A percentile compares a stretch with the other conserved stretches of the same genome.
These are phyloP conservation scores for Trichoderma sp. DNA, from an alignment of 2,329 filamentous ascomycete species.

Conservation along the genomic window DNA sequence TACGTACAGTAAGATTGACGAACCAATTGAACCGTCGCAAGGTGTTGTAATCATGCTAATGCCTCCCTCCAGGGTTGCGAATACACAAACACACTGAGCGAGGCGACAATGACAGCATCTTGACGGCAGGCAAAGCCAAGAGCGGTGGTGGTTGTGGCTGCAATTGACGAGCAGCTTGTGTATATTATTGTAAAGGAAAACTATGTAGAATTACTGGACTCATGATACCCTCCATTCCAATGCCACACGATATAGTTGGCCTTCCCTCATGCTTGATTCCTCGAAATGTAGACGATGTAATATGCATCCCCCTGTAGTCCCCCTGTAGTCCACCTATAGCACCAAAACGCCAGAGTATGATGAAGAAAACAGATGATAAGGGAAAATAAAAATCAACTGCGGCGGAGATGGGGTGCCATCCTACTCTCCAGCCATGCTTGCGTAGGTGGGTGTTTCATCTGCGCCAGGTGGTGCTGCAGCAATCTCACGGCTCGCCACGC, in stretches of 20 bases:
- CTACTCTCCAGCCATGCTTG: slow-evolving; percentile 77
- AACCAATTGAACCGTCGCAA: background rate
- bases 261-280: background rate
- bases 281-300: background rate
- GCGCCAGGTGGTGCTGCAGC: slow-evolving; percentile 72
- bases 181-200: slow-evolving; percentile 13
- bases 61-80: slow-evolving; percentile 59
- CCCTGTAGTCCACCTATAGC: slow-evolving; percentile 26
- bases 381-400: background rate
- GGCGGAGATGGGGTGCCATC: no score
- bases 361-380: background rate
- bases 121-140: slow-evolving; percentile 49
- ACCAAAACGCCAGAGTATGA: slow-evolving; percentile 28
- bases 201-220: slow-evolving; percentile 16
- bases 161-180: slow-evolving; percentile 24
- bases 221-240: slow-evolving; percentile 25
- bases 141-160: slow-evolving; percentile 33
- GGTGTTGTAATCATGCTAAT: background rate
- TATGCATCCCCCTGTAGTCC: slow-evolving; percentile 3
- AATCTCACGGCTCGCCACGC: slow-evolving; percentile 12
- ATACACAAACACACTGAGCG: slow-evolving; percentile 91
- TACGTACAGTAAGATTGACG: slow-evolving; percentile 56
- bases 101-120: slow-evolving; percentile 90
- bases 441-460: slow-evolving; percentile 71
- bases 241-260: slow-evolving; percentile 9